Evolutionary conservation across 2,329 filamentous ascomycete genomes (phyloP).

Genomic region (Aspergillus caelatus): DNA sequence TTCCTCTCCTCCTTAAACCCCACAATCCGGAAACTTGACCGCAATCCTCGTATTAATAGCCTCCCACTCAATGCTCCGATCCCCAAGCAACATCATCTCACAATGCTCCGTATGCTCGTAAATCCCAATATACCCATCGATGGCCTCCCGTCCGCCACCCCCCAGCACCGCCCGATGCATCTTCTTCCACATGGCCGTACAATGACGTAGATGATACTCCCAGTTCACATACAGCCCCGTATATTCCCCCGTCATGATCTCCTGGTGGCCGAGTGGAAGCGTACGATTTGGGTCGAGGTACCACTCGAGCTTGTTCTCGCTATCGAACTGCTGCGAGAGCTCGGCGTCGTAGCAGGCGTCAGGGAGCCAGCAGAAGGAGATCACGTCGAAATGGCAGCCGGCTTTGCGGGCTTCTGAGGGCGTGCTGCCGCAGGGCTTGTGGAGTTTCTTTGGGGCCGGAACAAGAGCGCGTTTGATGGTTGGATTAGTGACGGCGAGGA

Average conservation of each 20-base stretch:
- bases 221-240: not conserved
- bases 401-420: not conserved
- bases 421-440: not conserved
- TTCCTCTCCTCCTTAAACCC: no score
- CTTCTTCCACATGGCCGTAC: slow-evolving; percentile 2
- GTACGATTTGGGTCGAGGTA: not conserved
- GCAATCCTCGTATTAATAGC: no score
- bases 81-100: not conserved
- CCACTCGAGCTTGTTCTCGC: not conserved
- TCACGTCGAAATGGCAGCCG: not conserved
- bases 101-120: slow-evolving; percentile 6
- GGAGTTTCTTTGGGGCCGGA: no score
- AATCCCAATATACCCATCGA: slow-evolving; percentile 3
- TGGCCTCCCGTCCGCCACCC: not conserved
- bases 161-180: not conserved
- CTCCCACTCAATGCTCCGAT: no score
- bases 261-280: not conserved
- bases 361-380: not conserved
- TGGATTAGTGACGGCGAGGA: no score
- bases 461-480: no score
- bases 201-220: slow-evolving; percentile 4
- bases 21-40: no score
- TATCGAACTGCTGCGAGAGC: not conserved
- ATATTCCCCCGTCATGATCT: not conserved
- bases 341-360: not conserved